phyloP scores from a whole-genome alignment of 2,329 filamentous ascomycete genomes.

The Hypoxylon sp. region DNA sequence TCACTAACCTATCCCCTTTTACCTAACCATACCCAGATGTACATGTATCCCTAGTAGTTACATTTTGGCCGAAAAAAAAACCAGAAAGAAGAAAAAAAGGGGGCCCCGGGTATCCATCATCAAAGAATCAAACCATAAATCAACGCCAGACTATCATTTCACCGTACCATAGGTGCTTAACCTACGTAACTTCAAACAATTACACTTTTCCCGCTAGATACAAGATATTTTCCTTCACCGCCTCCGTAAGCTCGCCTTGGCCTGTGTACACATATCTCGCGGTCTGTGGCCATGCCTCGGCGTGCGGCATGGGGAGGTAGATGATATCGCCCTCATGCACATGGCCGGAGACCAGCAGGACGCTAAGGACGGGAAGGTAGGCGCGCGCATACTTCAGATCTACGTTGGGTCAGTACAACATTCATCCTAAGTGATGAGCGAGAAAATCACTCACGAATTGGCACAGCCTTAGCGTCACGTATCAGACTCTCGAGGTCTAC shows the following conservation, averaged over 20 bases:
- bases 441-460: constrained; percentile 56
- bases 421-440: too few relatives aligned
- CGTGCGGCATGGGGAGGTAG: constrained; percentile 66
- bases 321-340: constrained; percentile 62
- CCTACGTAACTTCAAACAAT: background rate
- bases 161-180: too few relatives aligned
- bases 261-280: constrained; percentile 65
- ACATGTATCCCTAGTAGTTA: too few relatives aligned
- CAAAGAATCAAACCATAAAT: too few relatives aligned
- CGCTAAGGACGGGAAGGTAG: constrained; percentile 62
- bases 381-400: constrained; percentile 59
- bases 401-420: constrained; percentile 39
- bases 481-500: constrained; percentile 38
- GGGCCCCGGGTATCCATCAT: too few relatives aligned
- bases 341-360: constrained; percentile 63
- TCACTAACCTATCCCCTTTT: too few relatives aligned
- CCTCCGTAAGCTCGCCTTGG: constrained; percentile 54
- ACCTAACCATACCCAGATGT: too few relatives aligned
- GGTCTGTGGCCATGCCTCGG: constrained; percentile 64
- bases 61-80: too few relatives aligned
- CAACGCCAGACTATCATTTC: too few relatives aligned
- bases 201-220: constrained; percentile 62
- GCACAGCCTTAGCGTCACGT: constrained; percentile 50
- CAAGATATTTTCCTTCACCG: constrained; percentile 61
- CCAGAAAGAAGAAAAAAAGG: too few relatives aligned